Evolutionary conservation across 441 rosid genomes (phyloP).

Genomic region (Codiaeum variegatum): DNA sequence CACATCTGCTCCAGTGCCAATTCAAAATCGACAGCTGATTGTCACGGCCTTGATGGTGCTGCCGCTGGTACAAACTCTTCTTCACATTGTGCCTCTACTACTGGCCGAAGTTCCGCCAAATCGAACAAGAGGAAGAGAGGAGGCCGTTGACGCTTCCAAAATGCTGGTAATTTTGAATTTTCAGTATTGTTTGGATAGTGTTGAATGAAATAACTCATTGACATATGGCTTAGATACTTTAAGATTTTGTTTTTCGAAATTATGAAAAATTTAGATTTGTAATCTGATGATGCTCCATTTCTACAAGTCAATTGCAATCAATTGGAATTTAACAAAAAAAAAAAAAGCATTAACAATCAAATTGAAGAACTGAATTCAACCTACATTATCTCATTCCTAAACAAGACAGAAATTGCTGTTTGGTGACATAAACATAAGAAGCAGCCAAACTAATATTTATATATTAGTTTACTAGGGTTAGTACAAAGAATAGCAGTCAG

Average conservation of each 20-base stretch:
- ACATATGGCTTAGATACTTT: background rate
- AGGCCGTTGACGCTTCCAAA: background rate
- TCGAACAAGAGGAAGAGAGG: background rate
- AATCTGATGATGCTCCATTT: too few species aligned
- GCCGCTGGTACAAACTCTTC: background rate
- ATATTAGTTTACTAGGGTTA: background rate
- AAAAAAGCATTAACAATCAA: too few species aligned
- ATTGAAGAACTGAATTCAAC: too few species aligned
- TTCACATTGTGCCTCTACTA: background rate
- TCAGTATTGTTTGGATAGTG: background rate
- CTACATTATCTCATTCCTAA: too few species aligned
- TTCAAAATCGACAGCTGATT: background rate
- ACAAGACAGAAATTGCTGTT: too few species aligned
- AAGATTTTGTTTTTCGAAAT: background rate
- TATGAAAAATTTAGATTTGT: too few species aligned
- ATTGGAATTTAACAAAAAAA: too few species aligned
- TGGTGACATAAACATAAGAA: background rate
- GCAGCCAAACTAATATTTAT: background rate
- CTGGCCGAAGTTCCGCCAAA: background rate
- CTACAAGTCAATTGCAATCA: too few species aligned
- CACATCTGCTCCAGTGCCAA: background rate
- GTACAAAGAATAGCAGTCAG: slow-evolving; percentile 12
- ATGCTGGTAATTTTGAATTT: background rate
- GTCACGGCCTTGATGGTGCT: background rate
- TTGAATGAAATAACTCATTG: background rate